Conservation (phyloP, 2,329 filamentous ascomycete genomes). For the Cadophora gregata region DNA sequence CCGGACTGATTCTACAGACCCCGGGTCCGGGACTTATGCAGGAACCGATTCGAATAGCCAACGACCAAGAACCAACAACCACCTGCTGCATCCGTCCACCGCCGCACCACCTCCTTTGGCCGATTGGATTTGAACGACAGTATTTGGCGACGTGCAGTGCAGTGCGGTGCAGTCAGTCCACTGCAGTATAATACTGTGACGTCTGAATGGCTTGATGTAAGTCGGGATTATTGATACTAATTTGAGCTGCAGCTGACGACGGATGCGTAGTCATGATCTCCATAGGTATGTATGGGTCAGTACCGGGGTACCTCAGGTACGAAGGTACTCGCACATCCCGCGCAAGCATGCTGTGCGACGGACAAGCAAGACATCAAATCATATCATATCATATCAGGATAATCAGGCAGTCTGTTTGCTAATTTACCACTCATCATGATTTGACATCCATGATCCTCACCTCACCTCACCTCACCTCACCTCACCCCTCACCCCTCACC, state of each 20-base stretch:
- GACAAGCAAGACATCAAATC: not conserved
- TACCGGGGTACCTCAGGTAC: not conserved
- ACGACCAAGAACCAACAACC: not conserved
- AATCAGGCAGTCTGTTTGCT: not conserved
- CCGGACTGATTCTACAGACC: not conserved
- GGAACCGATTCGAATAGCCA: conserved; percentile 8
- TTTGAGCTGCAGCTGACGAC: not conserved
- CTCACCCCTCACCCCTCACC: no score
- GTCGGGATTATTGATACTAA: conserved; percentile 1
- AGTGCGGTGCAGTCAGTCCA: no score
- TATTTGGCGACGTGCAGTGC: not conserved
- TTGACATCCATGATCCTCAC: not conserved
- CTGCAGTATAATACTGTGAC: not conserved
- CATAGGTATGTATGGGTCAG: not conserved
- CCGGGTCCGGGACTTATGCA: not conserved
- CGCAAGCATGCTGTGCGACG: no score
- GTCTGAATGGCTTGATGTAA: conserved; percentile 2
- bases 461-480: no score
- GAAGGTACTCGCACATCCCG: not conserved
- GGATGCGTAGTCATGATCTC: not conserved
- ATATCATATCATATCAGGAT: not conserved
- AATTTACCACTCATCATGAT: no score
- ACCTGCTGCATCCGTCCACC: not conserved
- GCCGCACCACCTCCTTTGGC: not conserved
- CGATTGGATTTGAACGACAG: not conserved